Base-by-base conservation (phyloP, 331 rosid species). In the Malus hybrid region DNA sequence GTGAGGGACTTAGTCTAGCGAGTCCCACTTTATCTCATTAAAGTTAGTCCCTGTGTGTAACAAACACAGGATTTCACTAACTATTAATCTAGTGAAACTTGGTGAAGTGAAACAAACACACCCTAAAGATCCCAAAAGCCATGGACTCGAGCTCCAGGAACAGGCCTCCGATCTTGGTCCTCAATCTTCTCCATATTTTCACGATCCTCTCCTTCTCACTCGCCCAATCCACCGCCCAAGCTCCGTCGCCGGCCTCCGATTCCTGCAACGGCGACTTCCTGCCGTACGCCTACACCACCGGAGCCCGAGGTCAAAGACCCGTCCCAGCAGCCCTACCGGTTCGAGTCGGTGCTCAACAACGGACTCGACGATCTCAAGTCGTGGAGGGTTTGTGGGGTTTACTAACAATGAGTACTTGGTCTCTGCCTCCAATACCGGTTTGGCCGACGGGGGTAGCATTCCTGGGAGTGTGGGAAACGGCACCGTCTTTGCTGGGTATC, bases 321-420 rank as follows among this genome's bases (percentile, higher is more conserved):
- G 0, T 3, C 76, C 0, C 5, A 19, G 14, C 99, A 95, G 75
- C 87, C 96, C 0, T 88, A 89, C 84, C 84, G 96, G 24, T 95
- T 95, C 82, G 89, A 95, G 73, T 95, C 85, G 0, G 86, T 95
- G 12, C 93, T 90, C 73, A 95, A 95, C 91, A 90, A 90, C 85
- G 99, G 96, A 10, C 86, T 65, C 31, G 85, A 87, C 16, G 93
- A 89, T 50, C 93, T 95, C 67, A 88, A 90, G 83, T 87, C 97
- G 0, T 92, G 97, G 98, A 83, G 73, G 72, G 68, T 90, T 83
- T 76, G 96, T 95, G 2, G 96, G 91, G 27, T 95, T 95, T 82
- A 87, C 80, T 65, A 90, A 92, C 80, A 34, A 78, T 36, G 99
- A 92, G 89, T 19, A 11, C 48, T 70, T 95, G 69, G 93, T 83